These are phyloP conservation scores for Fusarium sp. DNA, from an alignment of 2,329 filamentous ascomycete species.

Conservation along the genomic window DNA sequence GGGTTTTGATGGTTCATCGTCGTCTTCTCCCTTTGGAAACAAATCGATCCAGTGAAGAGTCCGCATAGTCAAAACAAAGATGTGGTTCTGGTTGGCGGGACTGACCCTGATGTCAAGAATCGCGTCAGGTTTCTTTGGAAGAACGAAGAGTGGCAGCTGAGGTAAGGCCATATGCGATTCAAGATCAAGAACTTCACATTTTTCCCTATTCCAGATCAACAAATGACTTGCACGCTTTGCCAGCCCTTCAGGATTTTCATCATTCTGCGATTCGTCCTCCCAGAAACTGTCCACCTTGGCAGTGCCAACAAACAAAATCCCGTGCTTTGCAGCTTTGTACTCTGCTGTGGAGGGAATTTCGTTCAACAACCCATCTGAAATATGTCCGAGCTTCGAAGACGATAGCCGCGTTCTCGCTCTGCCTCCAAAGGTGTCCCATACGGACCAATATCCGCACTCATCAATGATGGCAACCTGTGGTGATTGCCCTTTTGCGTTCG, in stretches of 20 bases:
- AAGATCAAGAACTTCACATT: slow-evolving; percentile 52
- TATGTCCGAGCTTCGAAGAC: slow-evolving; percentile 56
- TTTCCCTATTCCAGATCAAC: slow-evolving; percentile 53
- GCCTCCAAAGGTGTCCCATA: slow-evolving; percentile 69
- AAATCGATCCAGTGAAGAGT: slow-evolving; percentile 63
- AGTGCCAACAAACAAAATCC: slow-evolving; percentile 56
- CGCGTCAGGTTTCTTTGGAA: slow-evolving; percentile 47
- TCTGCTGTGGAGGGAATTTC: slow-evolving; percentile 48
- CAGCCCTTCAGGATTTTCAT: slow-evolving; percentile 5
- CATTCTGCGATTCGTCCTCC: slow-evolving; percentile 23
- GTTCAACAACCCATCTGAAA: slow-evolving; percentile 53
- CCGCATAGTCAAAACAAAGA: slow-evolving; percentile 69
- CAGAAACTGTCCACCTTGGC: slow-evolving; percentile 37
- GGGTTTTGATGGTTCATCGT: slow-evolving; percentile 29
- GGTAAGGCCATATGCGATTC: slow-evolving; percentile 47
- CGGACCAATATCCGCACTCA: slow-evolving; percentile 71
- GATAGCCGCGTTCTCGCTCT: slow-evolving; percentile 51
- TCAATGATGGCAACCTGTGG: slow-evolving; percentile 75
- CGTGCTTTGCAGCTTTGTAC: slow-evolving; percentile 53
- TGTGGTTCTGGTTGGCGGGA: slow-evolving; percentile 57
- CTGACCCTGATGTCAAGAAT: slow-evolving; percentile 68
- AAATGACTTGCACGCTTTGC: slow-evolving; percentile 42
- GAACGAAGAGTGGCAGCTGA: slow-evolving; percentile 42
- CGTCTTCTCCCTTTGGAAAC: slow-evolving; percentile 25
- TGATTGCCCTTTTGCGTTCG: slow-evolving; percentile 57